Percentiles rank a stretch among this genome's conserved stretches.
phyloP scores from a whole-genome alignment of 257 asterid genomes.

The Scutellaria barbata region DNA sequence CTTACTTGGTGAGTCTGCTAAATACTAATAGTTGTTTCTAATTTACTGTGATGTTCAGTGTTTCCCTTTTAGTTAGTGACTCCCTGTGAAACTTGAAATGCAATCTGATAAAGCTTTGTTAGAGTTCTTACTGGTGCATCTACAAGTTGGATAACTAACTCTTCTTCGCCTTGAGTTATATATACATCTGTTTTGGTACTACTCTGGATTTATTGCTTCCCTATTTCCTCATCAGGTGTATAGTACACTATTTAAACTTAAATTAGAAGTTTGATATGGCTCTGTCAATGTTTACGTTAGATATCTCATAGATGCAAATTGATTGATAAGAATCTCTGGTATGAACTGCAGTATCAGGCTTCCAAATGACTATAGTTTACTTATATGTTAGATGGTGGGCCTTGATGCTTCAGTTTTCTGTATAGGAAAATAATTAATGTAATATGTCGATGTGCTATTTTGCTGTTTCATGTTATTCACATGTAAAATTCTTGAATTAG shows the following conservation, averaged over 20 bases:
- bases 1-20: conserved; percentile 70
- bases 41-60: conserved; percentile 19
- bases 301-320: not conserved
- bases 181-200: conserved; percentile 2
- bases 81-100: conserved; percentile 7
- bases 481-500: conserved; percentile 10
- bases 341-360: conserved; percentile 9
- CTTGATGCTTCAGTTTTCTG: not conserved
- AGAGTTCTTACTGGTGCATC: not conserved
- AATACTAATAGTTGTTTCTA: not conserved
- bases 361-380: conserved; percentile 17
- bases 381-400: not conserved
- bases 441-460: not conserved
- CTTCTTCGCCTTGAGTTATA: conserved; percentile 14
- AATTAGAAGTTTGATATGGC: not conserved
- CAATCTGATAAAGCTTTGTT: conserved; percentile 14
- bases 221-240: conserved; percentile 2
- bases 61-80: conserved; percentile 3
- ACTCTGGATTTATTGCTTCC: conserved; percentile 9
- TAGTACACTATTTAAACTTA: not conserved
- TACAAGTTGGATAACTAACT: not conserved
- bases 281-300: not conserved
- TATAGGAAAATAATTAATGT: not conserved
- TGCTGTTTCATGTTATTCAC: conserved; percentile 16
- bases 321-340: conserved; percentile 5